Evolutionary conservation across 805 yeast species (phyloP), one percentile per base, ranked within the genome.

Genomic region (Lipomyces chichibuensis): DNA sequence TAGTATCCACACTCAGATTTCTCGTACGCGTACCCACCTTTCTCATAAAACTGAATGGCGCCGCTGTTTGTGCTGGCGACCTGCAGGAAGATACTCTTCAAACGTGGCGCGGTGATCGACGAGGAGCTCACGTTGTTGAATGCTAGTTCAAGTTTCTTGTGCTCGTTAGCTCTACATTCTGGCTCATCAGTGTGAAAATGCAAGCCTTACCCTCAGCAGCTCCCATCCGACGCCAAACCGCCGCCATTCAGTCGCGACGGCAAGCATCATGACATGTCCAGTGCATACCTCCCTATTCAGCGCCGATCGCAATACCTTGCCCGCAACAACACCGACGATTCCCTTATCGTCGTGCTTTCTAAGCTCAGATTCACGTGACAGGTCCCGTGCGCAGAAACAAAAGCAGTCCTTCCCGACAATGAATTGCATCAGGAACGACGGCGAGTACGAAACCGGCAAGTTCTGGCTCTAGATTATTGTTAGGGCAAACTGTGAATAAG

Each of bases 241-340:
- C n/a, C 71, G 61, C 35, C 20, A 59, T 25, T 27, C 58, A 49
- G 60, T 55, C 9, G 46, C 67, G 33, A 68, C 69, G 6, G 71
- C 71, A n/a, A 68, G 62, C 2, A 66, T 32, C 70, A 68, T 66
- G 55, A 68, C 59, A 35, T 68, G 64, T 17, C 69, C 67, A n/a
- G 58, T 56, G 17, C 59, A 35, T 3, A 27, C 57, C 6, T 27
- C 14, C 8, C 29, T 17, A 49, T 59, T 54, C 14, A 27, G 5
- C 7, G 33, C 29, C 7, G 66, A 59, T 9, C 60, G 57, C 8
- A 43, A 17, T 6, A 61, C 25, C 35, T 52, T 59, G 23, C 71
- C 71, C 46, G 64, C 64, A 7, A 62, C 65, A 32, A 66, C 64
- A 25, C 67, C 71, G 49, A 63, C 49, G 49, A 68, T 39, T 8